Evolutionary conservation across 2,329 filamentous ascomycete species (phyloP).

Genomic region (Achaetomium macrosporum): DNA sequence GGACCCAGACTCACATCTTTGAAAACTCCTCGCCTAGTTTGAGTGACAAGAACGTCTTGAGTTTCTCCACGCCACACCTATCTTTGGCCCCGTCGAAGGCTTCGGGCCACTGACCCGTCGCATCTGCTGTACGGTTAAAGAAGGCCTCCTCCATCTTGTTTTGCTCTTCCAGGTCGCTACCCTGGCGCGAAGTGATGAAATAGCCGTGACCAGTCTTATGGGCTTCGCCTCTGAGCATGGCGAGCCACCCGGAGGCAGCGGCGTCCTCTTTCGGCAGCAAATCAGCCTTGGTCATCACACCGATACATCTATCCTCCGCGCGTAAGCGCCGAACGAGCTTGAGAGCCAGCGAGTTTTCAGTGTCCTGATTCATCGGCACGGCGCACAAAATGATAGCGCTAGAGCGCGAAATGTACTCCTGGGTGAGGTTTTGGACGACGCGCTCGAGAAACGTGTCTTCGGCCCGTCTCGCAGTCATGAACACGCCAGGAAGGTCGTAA

Average conservation of each 20-base stretch:
- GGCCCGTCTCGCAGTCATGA: conserved; percentile 60
- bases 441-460: conserved; percentile 63
- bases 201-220: conserved; percentile 69
- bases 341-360: conserved; percentile 67
- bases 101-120: conserved; percentile 40
- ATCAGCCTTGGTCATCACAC: conserved; percentile 83
- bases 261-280: conserved; percentile 51
- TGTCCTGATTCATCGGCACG: conserved; percentile 70
- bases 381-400: conserved; percentile 74
- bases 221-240: conserved; percentile 55
- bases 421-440: conserved; percentile 66
- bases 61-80: conserved; percentile 48
- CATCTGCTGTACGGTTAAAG: conserved; percentile 37
- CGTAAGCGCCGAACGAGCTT: conserved; percentile 53
- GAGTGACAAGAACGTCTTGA: conserved; percentile 48
- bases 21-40: conserved; percentile 50
- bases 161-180: conserved; percentile 45
- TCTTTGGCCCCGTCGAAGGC: conserved; percentile 43
- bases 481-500: conserved; percentile 79
- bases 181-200: conserved; percentile 67
- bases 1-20: conserved; percentile 36
- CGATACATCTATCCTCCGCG: conserved; percentile 57
- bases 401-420: conserved; percentile 60
- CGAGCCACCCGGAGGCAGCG: conserved; percentile 53
- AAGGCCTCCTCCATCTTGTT: conserved; percentile 47